Conservation (phyloP, 2,329 filamentous ascomycete species). For the Fusarium cyanostomum region DNA sequence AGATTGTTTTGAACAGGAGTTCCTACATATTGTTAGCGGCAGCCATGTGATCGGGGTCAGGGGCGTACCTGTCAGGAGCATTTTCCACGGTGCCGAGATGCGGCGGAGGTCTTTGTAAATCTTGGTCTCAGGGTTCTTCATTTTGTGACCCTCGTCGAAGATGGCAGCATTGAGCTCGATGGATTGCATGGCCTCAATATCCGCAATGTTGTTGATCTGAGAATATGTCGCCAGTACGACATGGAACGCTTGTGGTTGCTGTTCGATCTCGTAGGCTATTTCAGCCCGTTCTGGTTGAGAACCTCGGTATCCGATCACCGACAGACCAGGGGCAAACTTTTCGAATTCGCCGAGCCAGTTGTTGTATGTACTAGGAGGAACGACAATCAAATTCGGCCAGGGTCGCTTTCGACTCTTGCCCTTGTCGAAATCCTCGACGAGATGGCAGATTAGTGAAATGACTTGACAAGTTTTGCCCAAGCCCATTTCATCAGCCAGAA, state of each 20-base stretch:
- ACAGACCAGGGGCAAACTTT: slow-evolving; percentile 81
- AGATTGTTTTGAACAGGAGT: slow-evolving; percentile 96
- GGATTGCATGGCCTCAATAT: slow-evolving; percentile 60
- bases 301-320: slow-evolving; percentile 76
- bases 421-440: slow-evolving; percentile 71
- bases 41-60: not conserved
- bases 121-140: slow-evolving; percentile 88
- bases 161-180: slow-evolving; percentile 68
- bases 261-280: slow-evolving; percentile 72
- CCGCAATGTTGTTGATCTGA: slow-evolving; percentile 63
- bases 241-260: slow-evolving; percentile 71
- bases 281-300: slow-evolving; percentile 71
- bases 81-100: slow-evolving; percentile 82
- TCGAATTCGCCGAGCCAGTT: slow-evolving; percentile 95
- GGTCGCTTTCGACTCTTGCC: slow-evolving; percentile 49
- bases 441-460: slow-evolving; percentile 87
- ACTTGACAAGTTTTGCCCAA: slow-evolving; percentile 97
- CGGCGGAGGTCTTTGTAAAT: slow-evolving; percentile 81
- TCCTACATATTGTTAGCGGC: slow-evolving; percentile 63
- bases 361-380: slow-evolving; percentile 91
- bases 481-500: slow-evolving; percentile 97
- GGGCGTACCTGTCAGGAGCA: slow-evolving; percentile 69
- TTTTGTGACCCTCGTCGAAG: slow-evolving; percentile 92
- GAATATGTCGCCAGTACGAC: slow-evolving; percentile 69
- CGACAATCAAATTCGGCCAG: slow-evolving; percentile 84